Conservation (phyloP, 2,329 filamentous ascomycete species). For the Aspergillus novofumigatus region DNA sequence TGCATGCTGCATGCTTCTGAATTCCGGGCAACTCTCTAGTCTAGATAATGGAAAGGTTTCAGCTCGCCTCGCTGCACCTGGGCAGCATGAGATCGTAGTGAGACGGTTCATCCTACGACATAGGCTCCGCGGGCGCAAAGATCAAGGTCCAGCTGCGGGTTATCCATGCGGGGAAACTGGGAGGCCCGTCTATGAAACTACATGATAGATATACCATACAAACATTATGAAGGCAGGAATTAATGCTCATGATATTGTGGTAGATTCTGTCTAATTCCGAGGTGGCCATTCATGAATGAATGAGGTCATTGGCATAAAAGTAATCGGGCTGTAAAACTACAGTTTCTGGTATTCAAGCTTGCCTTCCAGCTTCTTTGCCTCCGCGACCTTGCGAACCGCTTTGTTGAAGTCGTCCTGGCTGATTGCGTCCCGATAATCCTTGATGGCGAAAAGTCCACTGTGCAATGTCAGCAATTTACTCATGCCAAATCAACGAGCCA, state of each 20-base stretch:
- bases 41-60: neutral
- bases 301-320: neutral
- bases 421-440: conserved; percentile 92
- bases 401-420: conserved; percentile 99
- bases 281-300: conserved; percentile 6
- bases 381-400: conserved; percentile 93
- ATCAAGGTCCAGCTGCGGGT: no score
- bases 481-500: neutral
- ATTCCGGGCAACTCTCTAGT: neutral
- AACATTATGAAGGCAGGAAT: neutral
- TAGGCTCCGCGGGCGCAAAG: no score
- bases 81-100: neutral
- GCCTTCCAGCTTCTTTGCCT: conserved; percentile 97
- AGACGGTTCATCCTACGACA: no score
- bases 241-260: neutral
- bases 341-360: conserved; percentile 97
- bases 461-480: conserved; percentile 13
- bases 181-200: neutral
- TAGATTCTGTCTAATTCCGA: conserved; percentile 12
- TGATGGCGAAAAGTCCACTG: conserved; percentile 94
- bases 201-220: neutral
- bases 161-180: no score
- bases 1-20: no score
- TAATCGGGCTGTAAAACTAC: conserved; percentile 44
- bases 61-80: neutral